phyloP scores from a whole-genome alignment of 768 basidiomycete genomes.

The Tricholoma bakamatsutake region DNA sequence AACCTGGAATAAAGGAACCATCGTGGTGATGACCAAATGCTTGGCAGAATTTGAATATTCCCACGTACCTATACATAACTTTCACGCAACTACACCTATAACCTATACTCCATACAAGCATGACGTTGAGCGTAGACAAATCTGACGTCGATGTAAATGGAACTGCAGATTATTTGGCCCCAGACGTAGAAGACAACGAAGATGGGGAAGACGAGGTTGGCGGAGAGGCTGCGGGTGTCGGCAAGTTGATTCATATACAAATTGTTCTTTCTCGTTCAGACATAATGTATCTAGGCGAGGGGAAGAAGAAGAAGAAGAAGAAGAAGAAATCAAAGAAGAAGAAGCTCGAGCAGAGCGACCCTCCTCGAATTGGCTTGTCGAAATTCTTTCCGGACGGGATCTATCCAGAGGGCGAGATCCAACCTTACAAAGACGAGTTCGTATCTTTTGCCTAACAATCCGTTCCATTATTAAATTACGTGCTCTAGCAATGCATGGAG shows the following conservation, averaged over 20 bases:
- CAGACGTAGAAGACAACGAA: constrained; percentile 16
- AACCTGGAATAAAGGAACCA: no score
- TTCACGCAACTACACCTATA: not conserved
- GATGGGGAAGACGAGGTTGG: constrained; percentile 18
- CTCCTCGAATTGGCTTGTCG: constrained; percentile 83
- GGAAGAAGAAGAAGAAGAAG: constrained; percentile 88
- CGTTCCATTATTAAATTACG: constrained; percentile 1
- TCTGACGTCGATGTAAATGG: constrained; percentile 7
- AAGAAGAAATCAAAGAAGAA: constrained; percentile 92
- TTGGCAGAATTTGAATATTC: no score
- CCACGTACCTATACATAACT: not conserved
- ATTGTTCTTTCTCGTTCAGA: constrained; percentile 2
- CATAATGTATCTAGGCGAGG: constrained; percentile 34
- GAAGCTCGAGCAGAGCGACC: constrained; percentile 78
- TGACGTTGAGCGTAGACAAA: constrained; percentile 7
- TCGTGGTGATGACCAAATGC: no score
- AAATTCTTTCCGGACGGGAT: constrained; percentile 84
- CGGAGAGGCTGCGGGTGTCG: constrained; percentile 13
- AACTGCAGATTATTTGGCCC: constrained; percentile 2
- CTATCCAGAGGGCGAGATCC: constrained; percentile 89
- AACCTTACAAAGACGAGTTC: constrained; percentile 89
- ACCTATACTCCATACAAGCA: not conserved
- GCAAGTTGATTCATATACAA: constrained; percentile 6
- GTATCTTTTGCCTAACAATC: constrained; percentile 24
- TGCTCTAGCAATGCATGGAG: constrained; percentile 76